Conservation (phyloP, 352 stramenopile species). For the Pythium diclinum region DNA sequence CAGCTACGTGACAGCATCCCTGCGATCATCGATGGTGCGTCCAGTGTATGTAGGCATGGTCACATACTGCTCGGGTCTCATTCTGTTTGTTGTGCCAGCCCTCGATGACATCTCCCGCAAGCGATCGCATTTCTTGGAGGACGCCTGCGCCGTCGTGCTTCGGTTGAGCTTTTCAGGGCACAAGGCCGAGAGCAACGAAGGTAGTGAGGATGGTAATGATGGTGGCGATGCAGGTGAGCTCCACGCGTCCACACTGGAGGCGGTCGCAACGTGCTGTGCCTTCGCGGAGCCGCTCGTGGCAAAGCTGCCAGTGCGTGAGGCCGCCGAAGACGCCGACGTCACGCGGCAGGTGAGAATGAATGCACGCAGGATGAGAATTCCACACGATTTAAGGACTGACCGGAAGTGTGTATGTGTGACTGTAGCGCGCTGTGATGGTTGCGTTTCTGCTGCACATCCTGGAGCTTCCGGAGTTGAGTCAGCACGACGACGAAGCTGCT, state of each 20-base stretch:
- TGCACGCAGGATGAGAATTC: too few species aligned
- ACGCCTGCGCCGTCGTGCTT: slow-evolving; percentile 52
- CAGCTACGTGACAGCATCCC: slow-evolving; percentile 20
- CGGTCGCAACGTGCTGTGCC: slow-evolving; percentile 19
- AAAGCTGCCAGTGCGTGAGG: background rate
- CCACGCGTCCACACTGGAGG: slow-evolving; percentile 2
- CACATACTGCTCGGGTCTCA: background rate
- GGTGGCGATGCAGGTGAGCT: background rate
- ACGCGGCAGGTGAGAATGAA: slow-evolving; percentile 16
- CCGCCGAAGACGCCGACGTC: slow-evolving; percentile 16
- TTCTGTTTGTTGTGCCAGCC: slow-evolving; percentile 24
- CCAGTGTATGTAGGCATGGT: background rate
- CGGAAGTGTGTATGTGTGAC: background rate
- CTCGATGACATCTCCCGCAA: slow-evolving; percentile 57
- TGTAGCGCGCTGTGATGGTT: slow-evolving; percentile 25
- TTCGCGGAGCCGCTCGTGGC: slow-evolving; percentile 29
- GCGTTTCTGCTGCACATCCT: slow-evolving; percentile 26
- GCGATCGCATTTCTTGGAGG: slow-evolving; percentile 65
- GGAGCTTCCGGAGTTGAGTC: slow-evolving; percentile 7
- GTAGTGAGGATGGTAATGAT: slow-evolving; percentile 10
- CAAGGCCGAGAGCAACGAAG: slow-evolving; percentile 7
- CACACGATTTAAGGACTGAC: too few species aligned
- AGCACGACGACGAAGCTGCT: background rate
- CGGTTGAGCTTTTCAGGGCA: slow-evolving; percentile 16
- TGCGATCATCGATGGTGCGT: slow-evolving; percentile 33